These are phyloP conservation scores for Metschnikowia corniflorae DNA, from an alignment of 805 yeast genomes.

Conservation along the genomic window DNA sequence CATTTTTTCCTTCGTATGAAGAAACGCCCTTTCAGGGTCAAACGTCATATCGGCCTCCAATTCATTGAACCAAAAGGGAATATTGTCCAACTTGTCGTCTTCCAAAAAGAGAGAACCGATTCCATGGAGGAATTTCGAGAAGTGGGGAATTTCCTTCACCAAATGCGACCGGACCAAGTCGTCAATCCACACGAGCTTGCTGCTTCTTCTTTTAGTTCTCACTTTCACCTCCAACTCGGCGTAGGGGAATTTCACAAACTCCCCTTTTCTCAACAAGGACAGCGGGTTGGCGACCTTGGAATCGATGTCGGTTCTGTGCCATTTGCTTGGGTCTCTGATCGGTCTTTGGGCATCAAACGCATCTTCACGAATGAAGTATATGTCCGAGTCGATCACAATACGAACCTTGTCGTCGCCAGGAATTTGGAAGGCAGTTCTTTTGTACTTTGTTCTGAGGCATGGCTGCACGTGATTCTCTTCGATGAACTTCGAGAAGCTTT, in stretches of 20 bases:
- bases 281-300: slow-evolving; percentile 66
- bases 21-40: slow-evolving; percentile 76
- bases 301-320: slow-evolving; percentile 95
- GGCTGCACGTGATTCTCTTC: slow-evolving; percentile 72
- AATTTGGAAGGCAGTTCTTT: slow-evolving; percentile 94
- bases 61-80: slow-evolving; percentile 95
- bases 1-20: slow-evolving; percentile 56
- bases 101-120: slow-evolving; percentile 83
- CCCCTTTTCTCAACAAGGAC: slow-evolving; percentile 78
- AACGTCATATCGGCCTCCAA: slow-evolving; percentile 56
- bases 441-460: slow-evolving; percentile 77
- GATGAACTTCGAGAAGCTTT: slow-evolving; percentile 61
- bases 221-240: slow-evolving; percentile 85
- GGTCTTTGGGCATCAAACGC: slow-evolving; percentile 81
- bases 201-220: slow-evolving; percentile 42
- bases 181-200: slow-evolving; percentile 71
- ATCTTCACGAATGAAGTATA: slow-evolving; percentile 86
- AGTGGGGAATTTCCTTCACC: slow-evolving; percentile 91
- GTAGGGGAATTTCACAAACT: slow-evolving; percentile 77
- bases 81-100: slow-evolving; percentile 81
- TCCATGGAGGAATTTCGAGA: slow-evolving; percentile 92
- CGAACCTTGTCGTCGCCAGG: slow-evolving; percentile 96
- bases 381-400: slow-evolving; percentile 85
- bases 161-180: slow-evolving; percentile 74
- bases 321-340: slow-evolving; percentile 77